These are phyloP conservation scores for Phytophthora pseudosyringae DNA, from an alignment of 352 stramenopile species.

Conservation along the genomic window DNA sequence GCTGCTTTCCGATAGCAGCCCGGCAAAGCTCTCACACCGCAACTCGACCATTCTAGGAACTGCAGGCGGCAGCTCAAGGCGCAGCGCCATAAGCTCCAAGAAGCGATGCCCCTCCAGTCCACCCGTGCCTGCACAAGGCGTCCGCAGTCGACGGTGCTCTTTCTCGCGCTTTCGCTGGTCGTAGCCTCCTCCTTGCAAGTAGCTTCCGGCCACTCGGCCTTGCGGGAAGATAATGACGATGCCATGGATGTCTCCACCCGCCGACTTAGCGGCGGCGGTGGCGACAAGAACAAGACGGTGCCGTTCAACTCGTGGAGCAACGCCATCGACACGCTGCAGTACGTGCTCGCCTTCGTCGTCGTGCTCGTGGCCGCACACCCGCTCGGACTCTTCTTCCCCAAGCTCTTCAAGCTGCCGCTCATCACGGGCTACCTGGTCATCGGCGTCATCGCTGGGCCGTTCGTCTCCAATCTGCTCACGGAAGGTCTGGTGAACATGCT, in stretches of 20 bases:
- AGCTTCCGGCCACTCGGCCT: slow-evolving; percentile 13
- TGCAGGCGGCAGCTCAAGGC: slow-evolving; percentile 15
- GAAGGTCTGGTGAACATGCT: slow-evolving; percentile 45
- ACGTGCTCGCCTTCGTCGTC: slow-evolving; percentile 55
- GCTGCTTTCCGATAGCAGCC: background rate
- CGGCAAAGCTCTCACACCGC: too few species aligned
- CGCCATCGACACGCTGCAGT: slow-evolving; percentile 49
- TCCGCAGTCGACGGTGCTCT: slow-evolving; percentile 12
- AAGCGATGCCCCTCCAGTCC: slow-evolving; percentile 19
- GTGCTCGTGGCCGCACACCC: slow-evolving; percentile 63
- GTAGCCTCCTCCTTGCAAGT: slow-evolving; percentile 19
- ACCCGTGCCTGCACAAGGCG: slow-evolving; percentile 11
- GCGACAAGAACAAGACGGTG: slow-evolving; percentile 40
- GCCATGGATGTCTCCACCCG: slow-evolving; percentile 5
- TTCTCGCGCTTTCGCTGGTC: slow-evolving; percentile 25
- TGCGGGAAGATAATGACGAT: slow-evolving; percentile 27
- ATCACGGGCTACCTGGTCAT: slow-evolving; percentile 74
- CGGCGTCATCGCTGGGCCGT: slow-evolving; percentile 60
- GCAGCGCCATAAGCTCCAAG: slow-evolving; percentile 20
- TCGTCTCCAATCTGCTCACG: slow-evolving; percentile 55
- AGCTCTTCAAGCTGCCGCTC: slow-evolving; percentile 60
- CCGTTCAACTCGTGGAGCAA: slow-evolving; percentile 53
- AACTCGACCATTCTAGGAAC: slow-evolving; percentile 29
- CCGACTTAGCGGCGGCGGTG: slow-evolving; percentile 20
- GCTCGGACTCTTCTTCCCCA: slow-evolving; percentile 64